Evolutionary conservation across 2,329 filamentous ascomycete genomes (phyloP).

Genomic region (Fonsecaea multimorphosa): DNA sequence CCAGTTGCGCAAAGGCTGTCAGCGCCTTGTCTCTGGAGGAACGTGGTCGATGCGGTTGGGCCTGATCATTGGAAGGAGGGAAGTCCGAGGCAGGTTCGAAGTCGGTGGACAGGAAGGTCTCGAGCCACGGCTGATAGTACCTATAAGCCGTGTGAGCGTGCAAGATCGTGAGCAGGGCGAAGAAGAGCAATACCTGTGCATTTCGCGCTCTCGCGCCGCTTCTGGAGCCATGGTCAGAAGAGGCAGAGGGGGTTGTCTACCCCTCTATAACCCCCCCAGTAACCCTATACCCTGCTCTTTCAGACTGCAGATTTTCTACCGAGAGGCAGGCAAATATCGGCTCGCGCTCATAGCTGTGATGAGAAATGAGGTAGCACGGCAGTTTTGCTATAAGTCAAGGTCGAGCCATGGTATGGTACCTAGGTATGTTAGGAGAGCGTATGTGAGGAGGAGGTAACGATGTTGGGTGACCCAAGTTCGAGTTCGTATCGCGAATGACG

Average conservation of each 20-base stretch:
- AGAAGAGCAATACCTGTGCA: slow-evolving; percentile 30
- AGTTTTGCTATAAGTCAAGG: neutral
- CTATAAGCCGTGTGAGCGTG: neutral
- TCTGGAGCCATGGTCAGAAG: slow-evolving; percentile 30
- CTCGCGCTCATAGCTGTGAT: slow-evolving; percentile 1
- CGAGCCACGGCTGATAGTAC: slow-evolving; percentile 38
- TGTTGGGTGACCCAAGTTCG: slow-evolving; percentile 1
- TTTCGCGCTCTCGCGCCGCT: slow-evolving; percentile 35
- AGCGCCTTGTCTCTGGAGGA: slow-evolving; percentile 47
- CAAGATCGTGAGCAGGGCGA: neutral
- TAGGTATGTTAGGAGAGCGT: no score
- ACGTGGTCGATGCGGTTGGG: slow-evolving; percentile 37
- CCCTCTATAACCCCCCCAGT: neutral
- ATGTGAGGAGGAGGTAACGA: neutral
- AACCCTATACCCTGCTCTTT: neutral
- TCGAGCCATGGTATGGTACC: neutral
- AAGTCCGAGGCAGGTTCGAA: slow-evolving; percentile 25
- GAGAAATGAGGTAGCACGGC: neutral
- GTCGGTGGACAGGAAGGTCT: slow-evolving; percentile 39
- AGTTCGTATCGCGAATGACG: slow-evolving; percentile 1
- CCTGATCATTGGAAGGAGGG: slow-evolving; percentile 25
- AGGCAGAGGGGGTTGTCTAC: neutral
- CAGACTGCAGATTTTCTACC: neutral
- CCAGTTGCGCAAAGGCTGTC: slow-evolving; percentile 60
- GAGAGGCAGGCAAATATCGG: neutral